Percentiles rank a stretch among this genome's conserved stretches.
These are phyloP conservation scores for Pseudevernia furfuracea DNA, from an alignment of 495 filamentous ascomycete species.

Conservation along the genomic window DNA sequence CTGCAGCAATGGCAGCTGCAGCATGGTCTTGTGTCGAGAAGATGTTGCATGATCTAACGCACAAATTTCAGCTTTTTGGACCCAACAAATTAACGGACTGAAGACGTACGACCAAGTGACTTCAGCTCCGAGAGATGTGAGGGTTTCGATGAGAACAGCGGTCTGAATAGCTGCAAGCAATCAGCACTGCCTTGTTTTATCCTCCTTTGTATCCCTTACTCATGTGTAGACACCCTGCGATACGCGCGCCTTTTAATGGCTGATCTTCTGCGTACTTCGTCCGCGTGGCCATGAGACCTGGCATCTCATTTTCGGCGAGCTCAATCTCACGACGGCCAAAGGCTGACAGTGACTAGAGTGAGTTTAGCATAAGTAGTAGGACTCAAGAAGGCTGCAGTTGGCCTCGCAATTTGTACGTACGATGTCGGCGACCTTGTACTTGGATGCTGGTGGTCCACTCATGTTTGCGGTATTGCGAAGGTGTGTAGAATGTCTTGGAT, in stretches of 20 bases:
- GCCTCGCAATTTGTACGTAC: constrained; percentile 38
- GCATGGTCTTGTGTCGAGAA: constrained; percentile 99
- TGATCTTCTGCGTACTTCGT: constrained; percentile 85
- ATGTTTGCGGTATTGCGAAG: constrained; percentile 30
- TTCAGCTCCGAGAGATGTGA: constrained; percentile 88
- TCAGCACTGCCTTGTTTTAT: constrained; percentile 8
- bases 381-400: not conserved
- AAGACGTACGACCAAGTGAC: constrained; percentile 75
- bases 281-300: constrained; percentile 92
- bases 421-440: constrained; percentile 97
- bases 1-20: constrained; percentile 90
- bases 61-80: constrained; percentile 2
- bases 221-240: constrained; percentile 99
- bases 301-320: constrained; percentile 97
- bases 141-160: constrained; percentile 96
- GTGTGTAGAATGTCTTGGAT: not conserved
- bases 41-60: constrained; percentile 73
- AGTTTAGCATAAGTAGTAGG: constrained; percentile 25
- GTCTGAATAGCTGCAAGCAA: constrained; percentile 76
- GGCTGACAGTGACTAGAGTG: constrained; percentile 68
- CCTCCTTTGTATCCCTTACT: constrained; percentile 44
- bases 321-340: constrained; percentile 99
- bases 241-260: constrained; percentile 82
- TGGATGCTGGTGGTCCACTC: constrained; percentile 76
- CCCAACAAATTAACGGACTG: not conserved